A percentile compares a stretch with the other conserved stretches of the same genome.
These are phyloP conservation scores for Cladorrhinum samala DNA, from an alignment of 495 filamentous ascomycete species.

Conservation along the genomic window DNA sequence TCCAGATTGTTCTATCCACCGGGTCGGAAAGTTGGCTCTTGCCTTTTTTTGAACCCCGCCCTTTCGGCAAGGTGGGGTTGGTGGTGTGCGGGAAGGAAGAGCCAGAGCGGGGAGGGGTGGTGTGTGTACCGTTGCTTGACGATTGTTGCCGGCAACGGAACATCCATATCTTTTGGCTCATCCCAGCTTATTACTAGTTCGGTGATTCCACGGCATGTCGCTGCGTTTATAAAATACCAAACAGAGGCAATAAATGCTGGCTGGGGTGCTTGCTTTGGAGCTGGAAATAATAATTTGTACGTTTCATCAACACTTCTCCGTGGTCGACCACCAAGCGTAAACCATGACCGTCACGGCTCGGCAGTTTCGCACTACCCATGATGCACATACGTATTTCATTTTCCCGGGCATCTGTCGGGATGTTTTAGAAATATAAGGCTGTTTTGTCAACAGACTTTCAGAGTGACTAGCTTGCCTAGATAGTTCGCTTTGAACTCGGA, in stretches of 20 bases:
- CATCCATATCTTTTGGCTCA: background rate
- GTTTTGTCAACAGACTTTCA: background rate
- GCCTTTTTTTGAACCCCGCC: background rate
- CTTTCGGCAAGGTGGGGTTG: background rate
- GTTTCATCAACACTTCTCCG: background rate
- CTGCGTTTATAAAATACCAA: background rate
- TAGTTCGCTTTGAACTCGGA: no score
- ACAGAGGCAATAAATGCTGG: background rate
- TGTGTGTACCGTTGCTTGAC: conserved; percentile 10
- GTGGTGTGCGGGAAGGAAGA: background rate
- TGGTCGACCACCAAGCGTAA: background rate
- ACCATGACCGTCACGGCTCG: conserved; percentile 5
- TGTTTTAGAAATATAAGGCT: background rate
- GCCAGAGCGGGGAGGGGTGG: background rate
- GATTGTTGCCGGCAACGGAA: conserved; percentile 5
- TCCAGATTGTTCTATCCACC: background rate
- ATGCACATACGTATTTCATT: background rate
- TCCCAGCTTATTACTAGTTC: conserved; percentile 8
- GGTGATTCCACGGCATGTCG: conserved; percentile 30
- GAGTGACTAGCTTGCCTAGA: no score
- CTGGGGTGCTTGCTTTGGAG: background rate
- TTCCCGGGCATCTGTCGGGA: background rate
- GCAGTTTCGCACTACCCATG: conserved; percentile 8
- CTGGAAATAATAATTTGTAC: background rate
- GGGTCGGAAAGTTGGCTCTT: no score